Base-by-base conservation (phyloP, 1,139 yeast genomes). In the Sugiyamaella sp. region DNA sequence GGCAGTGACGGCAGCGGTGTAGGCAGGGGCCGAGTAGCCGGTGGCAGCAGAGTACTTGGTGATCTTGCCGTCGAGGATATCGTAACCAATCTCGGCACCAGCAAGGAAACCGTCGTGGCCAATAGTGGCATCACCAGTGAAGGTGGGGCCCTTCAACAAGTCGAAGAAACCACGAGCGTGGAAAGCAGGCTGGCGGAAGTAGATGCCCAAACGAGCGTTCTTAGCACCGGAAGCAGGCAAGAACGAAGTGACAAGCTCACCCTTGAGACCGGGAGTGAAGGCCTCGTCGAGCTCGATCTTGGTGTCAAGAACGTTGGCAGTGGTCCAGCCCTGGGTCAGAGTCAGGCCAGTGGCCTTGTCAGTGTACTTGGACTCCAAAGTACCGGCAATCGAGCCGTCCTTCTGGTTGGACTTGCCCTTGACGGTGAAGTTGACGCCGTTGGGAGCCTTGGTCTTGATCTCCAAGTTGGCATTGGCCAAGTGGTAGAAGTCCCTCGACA, bases 41-140 rank as follows among this genome's bases (percentile, higher is more conserved):
- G 89, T 80, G 68, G 96, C 97, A 62, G 91, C 87, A 58, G 97
- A 85, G 84, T 91, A 91, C 77, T 89, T 88, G 78, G 95, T 87
- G 72, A 95, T 86, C 76, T 88, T 82, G 69, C 97, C 98, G 63
- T 87, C 82, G 66, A 89, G 81, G 71, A 93, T 89, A 77, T 95
- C 98, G 80, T 93, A 93, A 69, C 96, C 95, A 71, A 93, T 84
- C 78, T 93, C 97, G 64, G 95, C 96, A 77, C 99, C 99, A 66
- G 93, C 95, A 65, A 95, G 84, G 82, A 90, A 86, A 66, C 97
- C 97, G 69, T 90, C 97, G 77, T 89, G 96, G 71, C 96, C 96
- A 68, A 91, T 83, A 63, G 96, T 85, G 72, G 89, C 82, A 75
- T 93, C 97, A 75, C 97, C 97, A 66, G 89, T 85, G 74, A 96